These are phyloP conservation scores for Malus hybrid DNA, from an alignment of 331 rosid genomes.

Conservation along the genomic window DNA sequence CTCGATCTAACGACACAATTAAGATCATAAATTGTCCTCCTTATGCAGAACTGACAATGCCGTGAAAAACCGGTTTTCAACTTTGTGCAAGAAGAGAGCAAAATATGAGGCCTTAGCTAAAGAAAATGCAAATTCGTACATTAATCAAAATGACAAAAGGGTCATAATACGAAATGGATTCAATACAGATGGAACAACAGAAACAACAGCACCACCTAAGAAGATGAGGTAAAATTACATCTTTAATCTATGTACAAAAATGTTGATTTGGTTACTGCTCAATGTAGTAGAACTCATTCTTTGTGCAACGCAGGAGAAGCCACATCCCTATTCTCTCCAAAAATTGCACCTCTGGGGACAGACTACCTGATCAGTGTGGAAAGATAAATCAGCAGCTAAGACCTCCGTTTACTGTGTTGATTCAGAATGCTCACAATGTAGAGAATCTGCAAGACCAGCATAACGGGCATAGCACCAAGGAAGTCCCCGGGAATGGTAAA, in stretches of 20 bases:
- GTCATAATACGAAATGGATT: conserved; percentile 38
- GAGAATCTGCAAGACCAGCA: conserved; percentile 44
- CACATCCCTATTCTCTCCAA: conserved; percentile 50
- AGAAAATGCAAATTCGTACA: conserved; percentile 60
- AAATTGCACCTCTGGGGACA: conserved; percentile 44
- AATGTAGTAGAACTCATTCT: conserved; percentile 8
- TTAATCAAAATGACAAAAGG: conserved; percentile 71
- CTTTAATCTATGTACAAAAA: background rate
- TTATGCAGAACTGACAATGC: conserved; percentile 92
- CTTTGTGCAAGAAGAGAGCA: conserved; percentile 96
- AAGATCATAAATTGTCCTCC: background rate
- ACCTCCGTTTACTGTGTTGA: conserved; percentile 78
- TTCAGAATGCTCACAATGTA: conserved; percentile 50
- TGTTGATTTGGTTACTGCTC: conserved; percentile 9
- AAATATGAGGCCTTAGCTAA: conserved; percentile 87
- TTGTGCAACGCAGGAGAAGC: conserved; percentile 44
- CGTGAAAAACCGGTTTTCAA: conserved; percentile 92
- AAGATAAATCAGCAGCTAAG: conserved; percentile 51
- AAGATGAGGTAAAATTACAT: conserved; percentile 54
- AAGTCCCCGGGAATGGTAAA: conserved; percentile 42
- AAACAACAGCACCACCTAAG: conserved; percentile 39
- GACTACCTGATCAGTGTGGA: conserved; percentile 51
- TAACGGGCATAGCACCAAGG: conserved; percentile 37
- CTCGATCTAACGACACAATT: background rate
- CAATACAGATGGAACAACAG: conserved; percentile 41